Evolutionary conservation across 2,329 filamentous ascomycete genomes (phyloP).

Genomic region (Trichoderma brevicompactum): DNA sequence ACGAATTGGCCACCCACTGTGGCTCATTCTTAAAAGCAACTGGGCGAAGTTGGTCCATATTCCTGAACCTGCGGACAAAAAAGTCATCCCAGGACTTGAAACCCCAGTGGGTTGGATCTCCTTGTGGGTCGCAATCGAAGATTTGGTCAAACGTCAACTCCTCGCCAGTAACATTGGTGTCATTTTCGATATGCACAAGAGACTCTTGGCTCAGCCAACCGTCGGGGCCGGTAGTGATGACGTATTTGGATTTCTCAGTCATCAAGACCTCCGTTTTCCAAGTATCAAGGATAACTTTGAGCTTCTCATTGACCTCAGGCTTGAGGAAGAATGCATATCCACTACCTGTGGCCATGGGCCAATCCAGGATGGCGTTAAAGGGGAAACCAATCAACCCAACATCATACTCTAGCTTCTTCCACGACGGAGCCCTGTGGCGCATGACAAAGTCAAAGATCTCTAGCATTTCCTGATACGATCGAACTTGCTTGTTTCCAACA

Average conservation of each 20-base stretch:
- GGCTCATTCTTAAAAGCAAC: conserved; percentile 51
- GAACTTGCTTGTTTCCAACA: conserved; percentile 29
- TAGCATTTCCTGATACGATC: conserved; percentile 34
- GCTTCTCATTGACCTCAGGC: conserved; percentile 54
- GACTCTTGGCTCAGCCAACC: conserved; percentile 34
- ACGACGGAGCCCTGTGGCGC: conserved; percentile 30
- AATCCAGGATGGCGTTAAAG: conserved; percentile 62
- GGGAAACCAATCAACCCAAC: conserved; percentile 57
- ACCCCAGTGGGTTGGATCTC: conserved; percentile 42
- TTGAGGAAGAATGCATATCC: conserved; percentile 60
- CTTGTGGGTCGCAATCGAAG: conserved; percentile 33
- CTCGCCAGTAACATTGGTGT: conserved; percentile 30
- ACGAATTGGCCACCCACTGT: conserved; percentile 56
- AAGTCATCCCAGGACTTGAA: conserved; percentile 68
- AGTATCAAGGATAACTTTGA: conserved; percentile 56
- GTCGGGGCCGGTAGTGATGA: conserved; percentile 22
- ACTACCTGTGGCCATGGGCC: conserved; percentile 60
- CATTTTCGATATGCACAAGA: conserved; percentile 30
- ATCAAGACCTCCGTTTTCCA: conserved; percentile 42
- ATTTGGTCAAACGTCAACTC: conserved; percentile 31
- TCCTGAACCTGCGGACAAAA: conserved; percentile 60
- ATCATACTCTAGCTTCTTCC: conserved; percentile 29
- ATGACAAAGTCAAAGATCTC: conserved; percentile 32
- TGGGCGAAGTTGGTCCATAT: conserved; percentile 50
- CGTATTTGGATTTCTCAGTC: conserved; percentile 36